Evolutionary conservation across 495 filamentous ascomycete genomes (phyloP).

Genomic region (Elasticomyces elasticus): DNA sequence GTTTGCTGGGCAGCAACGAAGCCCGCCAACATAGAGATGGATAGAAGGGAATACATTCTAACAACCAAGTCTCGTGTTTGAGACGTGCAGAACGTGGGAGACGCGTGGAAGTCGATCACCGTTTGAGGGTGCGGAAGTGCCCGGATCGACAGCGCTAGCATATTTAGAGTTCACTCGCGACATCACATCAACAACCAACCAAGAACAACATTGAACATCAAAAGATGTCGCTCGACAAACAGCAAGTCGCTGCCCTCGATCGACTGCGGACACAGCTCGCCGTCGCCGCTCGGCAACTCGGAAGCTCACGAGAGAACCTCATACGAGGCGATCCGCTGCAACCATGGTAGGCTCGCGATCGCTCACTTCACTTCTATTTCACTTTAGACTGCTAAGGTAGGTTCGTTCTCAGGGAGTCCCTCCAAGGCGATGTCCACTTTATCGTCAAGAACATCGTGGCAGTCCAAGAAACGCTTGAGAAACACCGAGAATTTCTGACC

Average conservation of each 20-base stretch:
- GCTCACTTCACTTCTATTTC: background rate
- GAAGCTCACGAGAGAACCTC: constrained; percentile 30
- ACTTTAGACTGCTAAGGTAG: constrained; percentile 3
- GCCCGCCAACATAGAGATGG: background rate
- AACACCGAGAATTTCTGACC: constrained; percentile 18
- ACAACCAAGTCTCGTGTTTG: background rate
- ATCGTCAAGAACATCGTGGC: constrained; percentile 15
- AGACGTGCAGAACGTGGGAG: too few relatives aligned
- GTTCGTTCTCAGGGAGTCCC: constrained; percentile 17
- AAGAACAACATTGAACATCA: background rate
- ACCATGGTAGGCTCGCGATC: constrained; percentile 40
- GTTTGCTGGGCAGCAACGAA: constrained; percentile 3
- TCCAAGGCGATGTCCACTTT: constrained; percentile 15
- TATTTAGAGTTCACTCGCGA: background rate
- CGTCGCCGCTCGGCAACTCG: background rate
- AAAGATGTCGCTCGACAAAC: background rate
- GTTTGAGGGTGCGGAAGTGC: too few relatives aligned
- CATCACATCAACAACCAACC: background rate
- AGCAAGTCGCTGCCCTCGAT: background rate
- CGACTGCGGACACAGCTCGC: background rate
- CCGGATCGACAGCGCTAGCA: background rate
- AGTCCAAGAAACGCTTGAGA: constrained; percentile 5
- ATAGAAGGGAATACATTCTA: background rate
- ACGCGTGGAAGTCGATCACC: too few relatives aligned
- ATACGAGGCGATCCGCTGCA: constrained; percentile 48